Evolutionary conservation across 208 protist species (phyloP).

Genomic region (Zelonia costaricensis): DNA sequence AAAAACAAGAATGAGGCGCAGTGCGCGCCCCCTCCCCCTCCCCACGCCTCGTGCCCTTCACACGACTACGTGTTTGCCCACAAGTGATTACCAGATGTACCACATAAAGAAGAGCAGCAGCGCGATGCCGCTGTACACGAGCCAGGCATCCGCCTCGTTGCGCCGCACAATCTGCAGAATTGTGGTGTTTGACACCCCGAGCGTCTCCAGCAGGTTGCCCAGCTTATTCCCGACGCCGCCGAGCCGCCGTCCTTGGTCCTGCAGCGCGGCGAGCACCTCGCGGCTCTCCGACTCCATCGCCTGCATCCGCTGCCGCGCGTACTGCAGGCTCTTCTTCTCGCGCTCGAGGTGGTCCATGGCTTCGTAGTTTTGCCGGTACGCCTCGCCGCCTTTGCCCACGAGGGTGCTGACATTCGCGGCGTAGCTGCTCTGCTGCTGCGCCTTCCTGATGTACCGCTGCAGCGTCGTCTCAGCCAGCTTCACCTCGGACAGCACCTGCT

Average conservation of each 20-base stretch:
- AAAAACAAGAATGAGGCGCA: too few relatives aligned
- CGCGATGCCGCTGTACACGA: constrained; percentile 73
- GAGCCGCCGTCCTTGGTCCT: constrained; percentile 61
- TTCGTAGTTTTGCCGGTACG: constrained; percentile 39
- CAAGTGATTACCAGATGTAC: constrained; percentile 48
- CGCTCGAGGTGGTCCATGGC: constrained; percentile 51
- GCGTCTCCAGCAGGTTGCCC: constrained; percentile 66
- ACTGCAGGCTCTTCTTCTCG: constrained; percentile 68
- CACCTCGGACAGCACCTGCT: constrained; percentile 68
- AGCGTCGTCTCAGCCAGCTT: constrained; percentile 52
- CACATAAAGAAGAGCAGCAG: constrained; percentile 68
- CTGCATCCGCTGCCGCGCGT: constrained; percentile 63
- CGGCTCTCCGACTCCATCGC: constrained; percentile 70
- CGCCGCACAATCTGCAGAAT: constrained; percentile 79
- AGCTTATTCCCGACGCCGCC: constrained; percentile 60
- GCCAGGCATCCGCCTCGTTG: constrained; percentile 80
- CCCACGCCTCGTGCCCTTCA: neutral
- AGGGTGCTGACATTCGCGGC: constrained; percentile 48
- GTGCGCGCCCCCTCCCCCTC: neutral
- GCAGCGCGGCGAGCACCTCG: constrained; percentile 64
- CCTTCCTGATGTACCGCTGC: constrained; percentile 38
- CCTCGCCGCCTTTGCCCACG: constrained; percentile 34
- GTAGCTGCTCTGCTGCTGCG: constrained; percentile 36
- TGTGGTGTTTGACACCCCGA: constrained; percentile 80
- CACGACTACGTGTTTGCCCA: neutral